Evolutionary conservation across 108 stramenopile species (phyloP).

Genomic region (Nitzschia sp.): DNA sequence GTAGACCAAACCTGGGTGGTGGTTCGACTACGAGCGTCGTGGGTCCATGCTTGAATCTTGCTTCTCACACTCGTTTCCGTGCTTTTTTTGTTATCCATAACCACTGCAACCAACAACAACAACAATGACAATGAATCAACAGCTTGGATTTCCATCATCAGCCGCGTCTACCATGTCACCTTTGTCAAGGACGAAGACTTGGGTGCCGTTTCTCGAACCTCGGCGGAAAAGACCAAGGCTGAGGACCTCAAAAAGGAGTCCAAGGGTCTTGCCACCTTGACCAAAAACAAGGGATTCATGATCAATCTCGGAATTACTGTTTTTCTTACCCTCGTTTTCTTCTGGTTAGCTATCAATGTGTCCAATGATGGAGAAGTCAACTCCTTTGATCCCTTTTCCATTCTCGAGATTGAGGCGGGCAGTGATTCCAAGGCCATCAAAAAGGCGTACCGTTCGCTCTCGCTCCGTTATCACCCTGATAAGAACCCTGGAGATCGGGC

Average conservation of each 20-base stretch:
- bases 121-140: slow-evolving; percentile 4
- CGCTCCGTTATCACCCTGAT: slow-evolving; percentile 91
- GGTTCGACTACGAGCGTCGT: no score
- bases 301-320: slow-evolving; percentile 70
- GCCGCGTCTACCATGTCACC: slow-evolving; percentile 54
- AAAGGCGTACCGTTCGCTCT: slow-evolving; percentile 82
- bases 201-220: slow-evolving; percentile 82
- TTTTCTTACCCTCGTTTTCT: slow-evolving; percentile 58
- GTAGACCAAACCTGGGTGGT: no score
- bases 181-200: slow-evolving; percentile 68
- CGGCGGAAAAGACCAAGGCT: slow-evolving; percentile 85
- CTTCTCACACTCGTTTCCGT: slow-evolving; percentile 8
- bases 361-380: slow-evolving; percentile 81
- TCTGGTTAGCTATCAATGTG: slow-evolving; percentile 66
- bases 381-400: slow-evolving; percentile 91
- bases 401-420: slow-evolving; percentile 77
- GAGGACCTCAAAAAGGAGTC: slow-evolving; percentile 70
- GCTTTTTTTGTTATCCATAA: background rate
- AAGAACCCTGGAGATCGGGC: slow-evolving; percentile 89
- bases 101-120: no score
- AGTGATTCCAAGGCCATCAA: slow-evolving; percentile 85
- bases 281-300: slow-evolving; percentile 62
- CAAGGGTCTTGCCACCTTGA: slow-evolving; percentile 58
- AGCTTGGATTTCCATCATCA: slow-evolving; percentile 83
- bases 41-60: no score